Evolutionary conservation across 169 alveolate genomes (phyloP), one percentile per base, ranked within the genome.

Genomic region (Plasmodium gonderi): DNA sequence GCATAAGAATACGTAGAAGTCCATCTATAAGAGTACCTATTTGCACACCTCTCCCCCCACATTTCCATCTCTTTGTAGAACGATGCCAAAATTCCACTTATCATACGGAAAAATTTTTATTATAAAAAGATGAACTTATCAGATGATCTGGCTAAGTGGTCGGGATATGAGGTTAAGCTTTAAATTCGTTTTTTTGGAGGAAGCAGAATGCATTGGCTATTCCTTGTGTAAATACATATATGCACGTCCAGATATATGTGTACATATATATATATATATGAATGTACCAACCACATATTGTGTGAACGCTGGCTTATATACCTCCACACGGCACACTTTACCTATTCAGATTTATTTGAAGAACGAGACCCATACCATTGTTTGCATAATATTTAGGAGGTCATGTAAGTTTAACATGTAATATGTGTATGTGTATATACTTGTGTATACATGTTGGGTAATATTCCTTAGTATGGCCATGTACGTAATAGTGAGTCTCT

Each of bases 61-160:
- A 26, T n/a, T n/a, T n/a, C n/a, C n/a, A 20, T n/a, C 45, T 11
- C 33, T 40, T 23, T 26, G 26, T 38, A 82, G 81, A 45, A 68
- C 31, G 75, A 12, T 31, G 17, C 42, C 45, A 67, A n/a, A 60
- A n/a, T 68, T n/a, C 91, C 91, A 4, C 69, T 80, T 44, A 64
- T 80, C 47, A 40, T 82, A 29, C 74, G 76, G 23, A 82, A 69
- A 45, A 67, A 72, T 29, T 54, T 81, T 14, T 90, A 94, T 76
- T 23, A 76, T 40, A 94, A 94, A 65, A 90, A 79, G 65, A 90
- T 91, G 95, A 90, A 94, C 54, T 80, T 94, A 17, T 45, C 94
- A 14, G 95, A 91, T 40, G 95, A 94, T 23, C 49, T 89, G 29
- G 91, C 96, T 11, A 76, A 78, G 68, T 89, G 92, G 94, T 42